Percentiles rank a stretch among this genome's conserved stretches.
phyloP scores from a whole-genome alignment of 2,329 filamentous ascomycete genomes.

The Chrysosporium keratinophilum region DNA sequence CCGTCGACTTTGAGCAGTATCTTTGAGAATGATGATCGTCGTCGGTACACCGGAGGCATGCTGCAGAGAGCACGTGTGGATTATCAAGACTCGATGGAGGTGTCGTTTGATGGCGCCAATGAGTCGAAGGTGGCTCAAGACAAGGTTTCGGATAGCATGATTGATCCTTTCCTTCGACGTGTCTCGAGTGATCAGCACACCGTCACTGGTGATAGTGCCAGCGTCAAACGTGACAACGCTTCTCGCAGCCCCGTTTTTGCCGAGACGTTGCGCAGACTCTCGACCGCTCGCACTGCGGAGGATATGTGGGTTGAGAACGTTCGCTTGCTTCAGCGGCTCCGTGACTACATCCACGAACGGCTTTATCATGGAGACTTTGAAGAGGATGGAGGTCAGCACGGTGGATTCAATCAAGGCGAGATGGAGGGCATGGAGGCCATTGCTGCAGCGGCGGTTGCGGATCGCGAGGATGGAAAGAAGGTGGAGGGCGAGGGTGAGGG shows the following conservation, averaged over 20 bases:
- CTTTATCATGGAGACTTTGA: constrained; percentile 45
- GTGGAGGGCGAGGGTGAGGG: background rate
- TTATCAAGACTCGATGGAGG: constrained; percentile 30
- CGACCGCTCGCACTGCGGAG: background rate
- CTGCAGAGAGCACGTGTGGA: constrained; percentile 45
- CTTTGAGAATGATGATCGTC: constrained; percentile 51
- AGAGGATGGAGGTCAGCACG: constrained; percentile 23
- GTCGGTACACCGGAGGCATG: constrained; percentile 52
- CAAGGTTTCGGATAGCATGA: constrained; percentile 30
- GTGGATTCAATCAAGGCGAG: constrained; percentile 16
- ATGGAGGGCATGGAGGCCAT: constrained; percentile 20
- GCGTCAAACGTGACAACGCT: background rate
- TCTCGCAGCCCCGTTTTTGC: background rate
- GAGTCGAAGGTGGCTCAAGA: constrained; percentile 18
- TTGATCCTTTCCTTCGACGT: constrained; percentile 35
- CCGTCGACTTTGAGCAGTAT: constrained; percentile 50
- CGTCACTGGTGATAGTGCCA: background rate
- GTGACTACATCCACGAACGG: constrained; percentile 47
- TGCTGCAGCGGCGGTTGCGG: constrained; percentile 19
- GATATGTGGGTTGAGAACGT: constrained; percentile 56
- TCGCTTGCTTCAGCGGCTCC: constrained; percentile 51
- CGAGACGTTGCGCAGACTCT: constrained; percentile 16
- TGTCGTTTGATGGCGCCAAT: constrained; percentile 26
- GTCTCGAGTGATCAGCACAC: constrained; percentile 4
- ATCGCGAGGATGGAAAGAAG: constrained; percentile 11